Conservation (phyloP, 345 rosid genomes). For the Theobroma cacao region DNA sequence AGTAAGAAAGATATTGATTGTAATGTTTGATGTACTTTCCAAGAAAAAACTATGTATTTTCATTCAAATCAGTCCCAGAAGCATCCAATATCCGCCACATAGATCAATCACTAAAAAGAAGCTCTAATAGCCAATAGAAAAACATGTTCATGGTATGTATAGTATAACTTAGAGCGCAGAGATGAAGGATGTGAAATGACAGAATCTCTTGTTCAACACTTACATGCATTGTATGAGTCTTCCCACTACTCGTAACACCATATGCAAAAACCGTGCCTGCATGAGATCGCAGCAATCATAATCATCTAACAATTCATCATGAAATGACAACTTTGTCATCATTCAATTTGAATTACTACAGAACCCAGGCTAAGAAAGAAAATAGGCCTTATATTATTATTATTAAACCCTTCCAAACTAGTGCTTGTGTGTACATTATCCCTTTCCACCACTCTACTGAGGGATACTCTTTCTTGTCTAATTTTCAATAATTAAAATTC, state of each 20-base stretch:
- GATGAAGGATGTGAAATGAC: neutral
- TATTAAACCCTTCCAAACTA: neutral
- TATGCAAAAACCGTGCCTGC: slow-evolving; percentile 97
- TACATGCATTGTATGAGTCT: slow-evolving; percentile 98
- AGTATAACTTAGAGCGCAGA: neutral
- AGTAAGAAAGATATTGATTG: neutral
- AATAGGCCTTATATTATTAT: neutral
- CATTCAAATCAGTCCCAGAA: neutral
- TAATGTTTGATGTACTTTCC: neutral
- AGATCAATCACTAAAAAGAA: neutral
- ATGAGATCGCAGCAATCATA: slow-evolving; percentile 17
- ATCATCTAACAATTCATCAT: neutral
- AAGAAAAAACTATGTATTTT: neutral
- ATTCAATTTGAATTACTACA: neutral
- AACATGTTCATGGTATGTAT: neutral
- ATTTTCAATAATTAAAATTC: neutral
- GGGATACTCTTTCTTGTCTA: neutral
- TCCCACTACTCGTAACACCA: slow-evolving; percentile 97
- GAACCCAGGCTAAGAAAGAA: neutral
- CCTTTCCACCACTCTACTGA: neutral
- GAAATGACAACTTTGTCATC: neutral
- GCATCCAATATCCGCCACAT: neutral
- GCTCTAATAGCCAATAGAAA: neutral
- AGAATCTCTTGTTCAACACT: slow-evolving; percentile 28
- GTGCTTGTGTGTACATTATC: neutral